Evolutionary conservation across 2,329 filamentous ascomycete species (phyloP).

Genomic region (Boeremia lycopersici): DNA sequence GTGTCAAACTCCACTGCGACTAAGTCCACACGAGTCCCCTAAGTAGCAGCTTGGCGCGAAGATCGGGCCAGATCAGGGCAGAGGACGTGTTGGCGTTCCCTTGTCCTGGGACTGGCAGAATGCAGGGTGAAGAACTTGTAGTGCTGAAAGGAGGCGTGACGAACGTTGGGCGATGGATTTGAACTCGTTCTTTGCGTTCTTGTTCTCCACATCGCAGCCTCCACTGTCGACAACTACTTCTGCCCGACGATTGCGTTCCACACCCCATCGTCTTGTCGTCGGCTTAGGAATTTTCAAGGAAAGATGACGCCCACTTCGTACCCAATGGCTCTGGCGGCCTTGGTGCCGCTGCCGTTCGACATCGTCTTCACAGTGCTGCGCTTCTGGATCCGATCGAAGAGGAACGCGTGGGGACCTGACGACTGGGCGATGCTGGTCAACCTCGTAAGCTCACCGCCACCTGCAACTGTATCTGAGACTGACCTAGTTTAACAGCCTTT

Average conservation of each 20-base stretch:
- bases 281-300: background rate
- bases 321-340: slow-evolving; percentile 17
- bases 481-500: slow-evolving; percentile 10
- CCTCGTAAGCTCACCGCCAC: slow-evolving; percentile 1
- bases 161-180: slow-evolving; percentile 1
- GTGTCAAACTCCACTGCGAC: slow-evolving; percentile 11
- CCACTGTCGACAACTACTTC: background rate
- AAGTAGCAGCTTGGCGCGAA: background rate
- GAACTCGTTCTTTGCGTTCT: background rate
- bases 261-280: background rate
- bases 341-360: slow-evolving; percentile 16
- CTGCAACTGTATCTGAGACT: background rate
- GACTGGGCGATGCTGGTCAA: slow-evolving; percentile 23
- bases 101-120: slow-evolving; percentile 6
- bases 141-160: slow-evolving; percentile 4
- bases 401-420: slow-evolving; percentile 20
- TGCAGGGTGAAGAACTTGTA: slow-evolving; percentile 7
- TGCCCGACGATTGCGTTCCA: background rate
- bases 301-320: slow-evolving; percentile 20
- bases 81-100: slow-evolving; percentile 12
- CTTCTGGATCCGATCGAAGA: slow-evolving; percentile 19
- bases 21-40: slow-evolving; percentile 1
- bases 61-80: background rate
- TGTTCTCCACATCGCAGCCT: background rate
- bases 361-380: slow-evolving; percentile 15